These are phyloP conservation scores for Globisporangium irregulare DNA, from an alignment of 352 stramenopile genomes.

Conservation along the genomic window DNA sequence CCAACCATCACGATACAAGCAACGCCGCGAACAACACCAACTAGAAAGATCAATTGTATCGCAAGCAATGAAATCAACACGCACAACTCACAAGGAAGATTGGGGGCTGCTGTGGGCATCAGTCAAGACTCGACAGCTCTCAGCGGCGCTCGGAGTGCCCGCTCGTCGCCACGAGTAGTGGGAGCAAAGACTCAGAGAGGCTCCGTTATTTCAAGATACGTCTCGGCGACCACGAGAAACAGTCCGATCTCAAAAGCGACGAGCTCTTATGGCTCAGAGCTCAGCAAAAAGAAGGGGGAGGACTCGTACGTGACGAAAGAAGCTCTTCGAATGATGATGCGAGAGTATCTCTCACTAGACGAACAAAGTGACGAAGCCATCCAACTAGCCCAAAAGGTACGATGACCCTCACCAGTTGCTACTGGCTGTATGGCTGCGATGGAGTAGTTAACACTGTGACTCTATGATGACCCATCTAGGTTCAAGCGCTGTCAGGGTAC, in stretches of 20 bases:
- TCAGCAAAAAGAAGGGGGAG: background rate
- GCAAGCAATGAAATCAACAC: background rate
- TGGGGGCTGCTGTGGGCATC: background rate
- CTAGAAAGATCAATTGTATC: background rate
- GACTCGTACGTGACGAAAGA: slow-evolving; percentile 6
- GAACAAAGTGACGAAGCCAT: slow-evolving; percentile 38
- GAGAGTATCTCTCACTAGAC: slow-evolving; percentile 43
- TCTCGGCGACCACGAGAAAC: background rate
- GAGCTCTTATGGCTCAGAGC: background rate
- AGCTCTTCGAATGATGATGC: slow-evolving; percentile 30
- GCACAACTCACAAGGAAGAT: background rate
- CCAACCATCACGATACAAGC: background rate
- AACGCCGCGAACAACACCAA: background rate
- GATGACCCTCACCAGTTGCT: background rate
- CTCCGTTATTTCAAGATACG: slow-evolving; percentile 9
- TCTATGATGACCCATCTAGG: slow-evolving; percentile 14
- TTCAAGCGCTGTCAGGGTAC: slow-evolving; percentile 43
- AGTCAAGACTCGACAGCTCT: background rate
- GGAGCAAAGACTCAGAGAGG: background rate
- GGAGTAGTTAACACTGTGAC: background rate
- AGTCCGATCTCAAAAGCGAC: background rate
- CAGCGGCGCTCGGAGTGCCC: background rate
- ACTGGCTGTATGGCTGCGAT: background rate
- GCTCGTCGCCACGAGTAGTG: background rate
- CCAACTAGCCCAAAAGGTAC: slow-evolving; percentile 30